Evolutionary conservation across 2,329 filamentous ascomycete genomes (phyloP), one percentile per base, ranked within the genome.

Genomic region (Talaromyces rugulosus): DNA sequence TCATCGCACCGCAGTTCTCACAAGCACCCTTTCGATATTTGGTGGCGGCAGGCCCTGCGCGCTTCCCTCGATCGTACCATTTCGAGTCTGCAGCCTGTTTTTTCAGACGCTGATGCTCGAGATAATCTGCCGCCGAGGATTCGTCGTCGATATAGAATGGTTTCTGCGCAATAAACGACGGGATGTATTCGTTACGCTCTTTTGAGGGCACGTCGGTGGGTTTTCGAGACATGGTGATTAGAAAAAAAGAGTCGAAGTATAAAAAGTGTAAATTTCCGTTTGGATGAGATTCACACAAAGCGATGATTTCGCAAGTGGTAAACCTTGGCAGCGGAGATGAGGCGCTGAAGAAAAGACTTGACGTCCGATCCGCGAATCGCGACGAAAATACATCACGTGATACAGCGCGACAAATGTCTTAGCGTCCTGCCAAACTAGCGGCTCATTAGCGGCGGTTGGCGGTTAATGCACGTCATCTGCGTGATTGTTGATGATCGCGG

Each of bases 21-120:
- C 95, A 99, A 59, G 95, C 94, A 72, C 96, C 95, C 80, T 98
- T 99, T 67, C 96, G 91, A 75, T 91, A 99, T 74, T 97, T 99
- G 67, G 95, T 99, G 57, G 94, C 92, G 0, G 92, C 92, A 4
- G 92, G 91, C 0, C 91, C 92, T 11, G 85, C 79, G 73, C 91
- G 94, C 78, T 90, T 89, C 58, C 92, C 92, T 51, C 95, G 89
- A 64, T 96, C 91, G 78, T 97, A 96, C 94, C 93, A 96, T 86
- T 91, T 89, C 31, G 90, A 88, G 53, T 85, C 84, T 62, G 88
- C 85, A 54, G 88, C 86, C 59, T 83, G 78, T 67, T 89, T 88
- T 62, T 92, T 88, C 30, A 94, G 82, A 75, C 93, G 91, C 73
- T 99, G 95, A 86, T 99, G 95, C 78, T 96, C 92, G 66, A 99